Base-by-base conservation (phyloP, 805 yeast species). In the Lipomyces chichibuensis region DNA sequence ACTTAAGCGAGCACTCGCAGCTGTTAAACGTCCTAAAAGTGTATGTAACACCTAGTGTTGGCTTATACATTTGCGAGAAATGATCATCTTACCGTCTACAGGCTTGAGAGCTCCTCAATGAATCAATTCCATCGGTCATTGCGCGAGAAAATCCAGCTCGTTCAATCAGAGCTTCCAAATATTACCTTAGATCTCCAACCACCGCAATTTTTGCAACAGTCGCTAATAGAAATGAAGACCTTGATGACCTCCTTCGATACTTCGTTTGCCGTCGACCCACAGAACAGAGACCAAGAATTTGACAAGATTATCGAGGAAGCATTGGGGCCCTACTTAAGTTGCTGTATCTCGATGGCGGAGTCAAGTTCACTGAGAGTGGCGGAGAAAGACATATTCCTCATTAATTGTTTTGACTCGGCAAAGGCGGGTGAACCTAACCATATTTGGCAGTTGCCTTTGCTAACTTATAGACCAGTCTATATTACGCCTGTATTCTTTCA, bases 171-270 rank as follows among this genome's bases (percentile, higher is more conserved):
- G 17, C 78, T 73, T 74, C 80, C 64, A 76, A 76, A 51, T 67
- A 83, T 20, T 76, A 75, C 57, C 61, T 83, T 83, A 35, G 91
- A 91, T 67, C 79, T 90, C 27, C 85, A 88, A 67, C 87, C 96
- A 3, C 97, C 98, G 0, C 96, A 90, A 67, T 93, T 96, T 92
- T 78, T 90, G 27, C 80, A 84, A 59, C 88, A 85, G n/a, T 87
- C 88, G 71, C 82, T 89, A 59, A 79, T 85, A 0, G 88, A 86
- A 17, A 80, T 89, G 35, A 80, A 88, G 65, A 85, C 86, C 0
- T 77, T 91, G 1, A 82, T 89, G 68, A 87, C 85, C 33, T 75
- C 78, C 46, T 78, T 78, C 60, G 81, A 80, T 59, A 65, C 75
- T 20, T 76, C 80, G 37, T 71, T 75, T 32, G 65, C 71, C 9